Base-by-base conservation (phyloP, 345 rosid genomes). In the Populus ilicifolia region DNA sequence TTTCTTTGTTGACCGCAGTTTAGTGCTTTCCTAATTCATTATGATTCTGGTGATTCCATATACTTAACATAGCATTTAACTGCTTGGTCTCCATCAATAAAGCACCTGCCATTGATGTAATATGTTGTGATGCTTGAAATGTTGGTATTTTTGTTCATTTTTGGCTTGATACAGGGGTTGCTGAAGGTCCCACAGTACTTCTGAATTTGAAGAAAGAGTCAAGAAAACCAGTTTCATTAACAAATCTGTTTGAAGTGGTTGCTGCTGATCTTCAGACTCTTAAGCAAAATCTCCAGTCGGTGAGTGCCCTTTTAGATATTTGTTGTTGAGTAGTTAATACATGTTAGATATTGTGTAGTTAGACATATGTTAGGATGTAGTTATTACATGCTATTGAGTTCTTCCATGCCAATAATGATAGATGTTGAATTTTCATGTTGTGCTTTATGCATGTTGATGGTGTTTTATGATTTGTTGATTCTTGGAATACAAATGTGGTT, bases 231-330 rank as follows among this genome's bases (percentile, higher is more conserved):
- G 78, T 90, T 78, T 90, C 94, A 18, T 81, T 93, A 80, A 75
- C 86, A 43, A 91, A 75, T 76, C 69, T 90, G 76, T 96, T 96
- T 83, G 93, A 92, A 84, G 86, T 85, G 41, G 99, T 96, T 64
- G 87, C 98, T 71, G 94, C 88, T 80, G 99, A 96, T 83, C 92
- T 96, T 48, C 89, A 70, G 77, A 87, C 83, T 39, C 89, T 96
- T 66, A 96, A 96, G 79, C 88, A 91, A 78, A 96, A 93, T 88
- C 99, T 96, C 68, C 87, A 83, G 81, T 89, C 97, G 72, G 99
- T 93, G 75, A 90, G 97, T 90, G 69, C 50, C 46, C 65, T 17
- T n/a, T 66, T 13, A 3, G 23, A 10, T 69, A 56, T 59, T 33
- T 76, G n/a, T 27, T 43, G 17, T 62, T 20, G 65, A 36, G 11